These are phyloP conservation scores for Beauveria sp. DNA, from an alignment of 2,329 filamentous ascomycete species.

Conservation along the genomic window DNA sequence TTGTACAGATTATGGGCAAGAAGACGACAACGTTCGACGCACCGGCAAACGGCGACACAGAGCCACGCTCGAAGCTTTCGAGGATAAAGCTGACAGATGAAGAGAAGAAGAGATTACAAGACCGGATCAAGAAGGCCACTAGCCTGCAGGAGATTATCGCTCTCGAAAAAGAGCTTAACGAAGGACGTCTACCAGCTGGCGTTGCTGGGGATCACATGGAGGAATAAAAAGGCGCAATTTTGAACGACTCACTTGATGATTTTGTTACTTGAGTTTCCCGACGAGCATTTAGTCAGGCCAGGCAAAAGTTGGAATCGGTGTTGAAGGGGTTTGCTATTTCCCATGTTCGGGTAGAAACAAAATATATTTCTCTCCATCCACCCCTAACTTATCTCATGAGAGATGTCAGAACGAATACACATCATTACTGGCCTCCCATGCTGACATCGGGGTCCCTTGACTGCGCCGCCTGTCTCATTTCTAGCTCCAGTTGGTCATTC, in stretches of 20 bases:
- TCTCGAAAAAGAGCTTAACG: slow-evolving; percentile 85
- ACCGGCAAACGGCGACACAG: slow-evolving; percentile 34
- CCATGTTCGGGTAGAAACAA: not conserved
- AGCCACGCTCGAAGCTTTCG: slow-evolving; percentile 54
- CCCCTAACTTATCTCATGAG: not conserved
- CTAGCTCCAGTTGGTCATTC: slow-evolving; percentile 46
- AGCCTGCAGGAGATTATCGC: slow-evolving; percentile 84
- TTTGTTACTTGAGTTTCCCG: not conserved
- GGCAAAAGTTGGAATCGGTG: slow-evolving; percentile 4
- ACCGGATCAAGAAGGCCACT: slow-evolving; percentile 80
- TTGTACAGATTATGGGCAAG: slow-evolving; percentile 63
- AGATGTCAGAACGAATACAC: not conserved
- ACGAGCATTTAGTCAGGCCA: slow-evolving; percentile 2
- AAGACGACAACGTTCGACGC: slow-evolving; percentile 69
- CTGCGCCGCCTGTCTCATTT: slow-evolving; percentile 40
- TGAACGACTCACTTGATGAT: not conserved
- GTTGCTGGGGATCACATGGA: slow-evolving; percentile 53
- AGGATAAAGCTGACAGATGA: slow-evolving; percentile 79
- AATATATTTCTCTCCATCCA: not conserved
- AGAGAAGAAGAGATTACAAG: slow-evolving; percentile 78
- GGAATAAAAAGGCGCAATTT: slow-evolving; percentile 35
- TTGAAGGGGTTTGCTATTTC: slow-evolving; percentile 9
- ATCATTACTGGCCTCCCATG: slow-evolving; percentile 32
- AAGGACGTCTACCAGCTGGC: slow-evolving; percentile 74
- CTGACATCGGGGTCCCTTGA: slow-evolving; percentile 46